Evolutionary conservation across 1,284 basidiomycete genomes (phyloP), one percentile per base, ranked within the genome.

Genomic region (Gomphus bonarii): DNA sequence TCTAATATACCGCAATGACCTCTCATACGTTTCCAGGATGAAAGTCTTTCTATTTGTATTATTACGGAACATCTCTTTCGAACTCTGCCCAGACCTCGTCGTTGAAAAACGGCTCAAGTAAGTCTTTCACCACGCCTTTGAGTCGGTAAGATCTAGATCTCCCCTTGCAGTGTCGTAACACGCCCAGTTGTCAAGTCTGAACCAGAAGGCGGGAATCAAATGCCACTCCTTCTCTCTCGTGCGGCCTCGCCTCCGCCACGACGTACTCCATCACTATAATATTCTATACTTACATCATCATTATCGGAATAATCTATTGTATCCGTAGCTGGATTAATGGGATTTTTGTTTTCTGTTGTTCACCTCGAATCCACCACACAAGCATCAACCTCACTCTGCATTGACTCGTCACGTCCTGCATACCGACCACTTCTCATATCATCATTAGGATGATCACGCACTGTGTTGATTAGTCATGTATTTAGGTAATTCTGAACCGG

Each of bases 51-150:
- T 82, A 60, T 81, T 74, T 66, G 74, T 78, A 48, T 72, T 84
- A 48, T 57, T 83, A 50, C 75, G 74, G 62, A 80, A 82, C 67
- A 68, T 82, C 55, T 76, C 78, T 63, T 79, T 81, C 69, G 68
- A 72, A 54, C 71, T 77, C 30, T 78, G 80, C 64, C 72, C 76
- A 28, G 67, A 69, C 50, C 67, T 80, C 61, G 73, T 80, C 62
- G 77, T 83, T 62, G 79, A 83, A 72, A 83, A 82, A 69, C 76
- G 74, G 57, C 73, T 80, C 66, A 83, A 82, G 81, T 84, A 65
- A 71, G 80, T 75, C 14, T 20, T 14, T 22, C 50, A 36, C 25
- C n/a, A 9, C 42, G 7, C 12, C 10, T 3, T 11, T 22, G 42
- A 11, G 8, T 5, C 0, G 42, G 22, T 20, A 16, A n/a, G 4